Evolutionary conservation across 257 asterid species (phyloP), one percentile per base, ranked within the genome.

Genomic region (Primulina eburnea): DNA sequence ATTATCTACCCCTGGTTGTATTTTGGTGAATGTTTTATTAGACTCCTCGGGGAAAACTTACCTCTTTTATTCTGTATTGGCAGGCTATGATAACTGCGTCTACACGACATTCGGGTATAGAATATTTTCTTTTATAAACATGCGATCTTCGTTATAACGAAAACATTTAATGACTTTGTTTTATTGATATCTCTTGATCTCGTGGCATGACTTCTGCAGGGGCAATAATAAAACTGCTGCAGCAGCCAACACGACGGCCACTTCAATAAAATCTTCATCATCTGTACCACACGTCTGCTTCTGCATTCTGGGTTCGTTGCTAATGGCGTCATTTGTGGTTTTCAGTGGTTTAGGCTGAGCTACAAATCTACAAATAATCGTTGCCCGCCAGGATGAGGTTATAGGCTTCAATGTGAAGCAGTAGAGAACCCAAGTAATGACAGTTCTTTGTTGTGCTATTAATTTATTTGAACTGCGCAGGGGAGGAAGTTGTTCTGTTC

Each of bases 41-140:
- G 30, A 21, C 50, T 12, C 33, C 43, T 64, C 26, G 18, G 30
- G 18, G 0, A 21, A 14, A 30, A 50, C 69, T 55, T 14, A 56
- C 24, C 28, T 18, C 34, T 64, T 7, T 66, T 68, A 14, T 10
- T 76, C 47, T 73, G 62, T 52, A 53, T 58, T 63, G 16, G 82
- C 95, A 92, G 98, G 96, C 76, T 92, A 90, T 10, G 98, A 92
- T 73, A 84, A 87, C 78, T 92, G 98, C 83, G 43, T 92, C 40
- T 92, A 88, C 67, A 71, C 60, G 84, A 79, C 87, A 10, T 59
- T 80, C 2, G 97, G 98, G 96, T 89, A 85, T n/a, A 65, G 18
- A 32, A 56, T 33, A 1, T 5, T n/a, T 64, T 37, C 26, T 61
- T n/a, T 9, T 14, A 33, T 9, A 5, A 61, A 16, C 63, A 2